Base-by-base conservation (phyloP, 495 filamentous ascomycete genomes). In the Aspergillus kassunensis region DNA sequence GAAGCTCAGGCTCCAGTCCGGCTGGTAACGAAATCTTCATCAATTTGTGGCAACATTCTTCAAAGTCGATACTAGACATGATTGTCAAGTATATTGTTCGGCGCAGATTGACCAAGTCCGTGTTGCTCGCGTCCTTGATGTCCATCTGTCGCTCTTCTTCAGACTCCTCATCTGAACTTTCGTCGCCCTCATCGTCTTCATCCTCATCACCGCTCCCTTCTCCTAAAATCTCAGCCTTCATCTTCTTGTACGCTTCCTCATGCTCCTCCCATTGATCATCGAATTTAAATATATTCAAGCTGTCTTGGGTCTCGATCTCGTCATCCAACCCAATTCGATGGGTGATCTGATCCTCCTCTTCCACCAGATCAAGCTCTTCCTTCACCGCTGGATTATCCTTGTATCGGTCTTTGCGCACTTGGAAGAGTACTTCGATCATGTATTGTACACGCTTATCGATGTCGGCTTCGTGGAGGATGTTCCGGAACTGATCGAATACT, bases 361-460 rank as follows among this genome's bases (percentile, higher is more conserved):
- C 91, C 16, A 99, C 86, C 12, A 99, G 67, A 71, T 99, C 93
- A 27, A 99, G 75, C 61, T 97, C 95, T 61, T 96, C 90, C 60
- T 84, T 90, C 61, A 99, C 79, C 1, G 89, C 84, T 6, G 82
- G 90, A 55, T 97, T 89, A 60, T 97, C 90, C 72, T 96, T 97
- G 73, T 92, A 99, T 43, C 86, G 85, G 66, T 97, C 93, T 68
- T 96, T 97, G 45, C 93, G 83, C 27, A 97, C 85, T 68, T 97
- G 91, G 69, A 99, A 97, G 48, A 99, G 73, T 8, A 97, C 92
- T 64, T 99, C 93, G 54, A 99, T 95, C 90, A 95, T 95, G 67
- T 97, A 97, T 71, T 97, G 93, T 25, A 91, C 89, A 51, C 93
- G 78, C 71, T 95, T 96, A 61, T 99, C 93, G 61, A 97, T 92